Evolutionary conservation across 1,139 yeast species (phyloP), one percentile per base, ranked within the genome.

Genomic region (Geotrichum carabidarum): DNA sequence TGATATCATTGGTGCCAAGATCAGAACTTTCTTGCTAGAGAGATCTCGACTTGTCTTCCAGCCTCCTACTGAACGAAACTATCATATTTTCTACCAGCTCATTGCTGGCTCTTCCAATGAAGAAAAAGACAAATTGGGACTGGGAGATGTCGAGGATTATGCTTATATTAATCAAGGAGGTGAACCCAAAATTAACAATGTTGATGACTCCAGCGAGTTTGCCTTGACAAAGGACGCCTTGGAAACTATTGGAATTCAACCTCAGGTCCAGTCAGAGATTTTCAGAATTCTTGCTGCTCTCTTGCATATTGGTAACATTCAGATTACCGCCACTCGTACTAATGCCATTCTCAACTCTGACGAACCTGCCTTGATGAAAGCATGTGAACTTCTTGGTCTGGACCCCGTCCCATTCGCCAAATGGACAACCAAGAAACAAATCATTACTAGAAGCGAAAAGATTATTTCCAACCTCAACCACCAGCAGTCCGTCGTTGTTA

Each of bases 31-130:
- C 68, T 77, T 93, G 62, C 78, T 93, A 65, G 99, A 93, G 71
- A 83, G 98, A 65, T 90, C 97, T 18, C 82, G 99, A 71, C 78
- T 93, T 64, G 98, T 93, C 1, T 91, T 88, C 71, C 99, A 93
- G 72, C 98, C 98, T 1, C 68, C 78, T 15, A 75, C 80, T 12
- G 99, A 93, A 73, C 81, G 99, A 71, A 93, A 93, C 68, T 93
- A 93, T 70, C 99, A 93, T 68, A 91, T 93, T 54, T 93, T 93
- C 68, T 94, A 93, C 72, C 99, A 93, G 74, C 70, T 93, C 60
- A 76, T 91, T 66, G 82, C 83, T 30, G 99, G 99, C 56, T 78
- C 91, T 65, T 69, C 80, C 40, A 77, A 74, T 5, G 85, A 78
- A 37, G 80, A 81, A 56, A 86, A 83, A 60, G 67, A 75, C 37